These are phyloP conservation scores for Kluyveromyces siamensis DNA, from an alignment of 805 yeast genomes.

Conservation along the genomic window DNA sequence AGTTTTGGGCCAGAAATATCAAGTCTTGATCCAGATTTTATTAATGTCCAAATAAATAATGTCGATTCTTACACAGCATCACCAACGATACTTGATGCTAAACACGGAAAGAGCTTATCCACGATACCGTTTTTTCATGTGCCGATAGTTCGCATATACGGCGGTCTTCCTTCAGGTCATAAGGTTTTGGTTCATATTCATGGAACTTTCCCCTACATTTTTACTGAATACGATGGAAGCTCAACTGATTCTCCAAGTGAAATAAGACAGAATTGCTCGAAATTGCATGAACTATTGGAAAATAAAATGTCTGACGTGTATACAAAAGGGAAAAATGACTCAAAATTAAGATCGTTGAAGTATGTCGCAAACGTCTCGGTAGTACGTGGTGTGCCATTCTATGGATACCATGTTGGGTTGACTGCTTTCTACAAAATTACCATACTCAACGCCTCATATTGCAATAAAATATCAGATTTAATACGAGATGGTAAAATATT, in stretches of 20 bases:
- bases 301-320: constrained; percentile 32
- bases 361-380: constrained; percentile 53
- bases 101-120: constrained; percentile 28
- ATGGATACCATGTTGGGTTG: constrained; percentile 71
- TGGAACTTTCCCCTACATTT: constrained; percentile 77
- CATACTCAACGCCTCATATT: constrained; percentile 52
- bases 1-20: neutral
- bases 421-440: constrained; percentile 59
- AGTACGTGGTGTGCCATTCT: constrained; percentile 72
- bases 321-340: constrained; percentile 13
- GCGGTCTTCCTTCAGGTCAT: constrained; percentile 53
- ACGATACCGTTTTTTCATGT: constrained; percentile 36
- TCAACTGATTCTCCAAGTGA: constrained; percentile 15
- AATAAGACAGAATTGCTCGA: constrained; percentile 29
- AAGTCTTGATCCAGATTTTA: constrained; percentile 11
- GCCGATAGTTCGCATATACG: constrained; percentile 74
- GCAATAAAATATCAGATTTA: constrained; percentile 44
- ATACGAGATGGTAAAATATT: constrained; percentile 36
- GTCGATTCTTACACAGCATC: constrained; percentile 57
- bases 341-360: constrained; percentile 15
- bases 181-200: constrained; percentile 65
- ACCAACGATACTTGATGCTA: constrained; percentile 47
- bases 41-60: constrained; percentile 48
- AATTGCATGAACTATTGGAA: constrained; percentile 39
- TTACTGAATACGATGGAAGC: constrained; percentile 48